phyloP scores from a whole-genome alignment of 139 green algal species.

The Nannochloris sp. region DNA sequence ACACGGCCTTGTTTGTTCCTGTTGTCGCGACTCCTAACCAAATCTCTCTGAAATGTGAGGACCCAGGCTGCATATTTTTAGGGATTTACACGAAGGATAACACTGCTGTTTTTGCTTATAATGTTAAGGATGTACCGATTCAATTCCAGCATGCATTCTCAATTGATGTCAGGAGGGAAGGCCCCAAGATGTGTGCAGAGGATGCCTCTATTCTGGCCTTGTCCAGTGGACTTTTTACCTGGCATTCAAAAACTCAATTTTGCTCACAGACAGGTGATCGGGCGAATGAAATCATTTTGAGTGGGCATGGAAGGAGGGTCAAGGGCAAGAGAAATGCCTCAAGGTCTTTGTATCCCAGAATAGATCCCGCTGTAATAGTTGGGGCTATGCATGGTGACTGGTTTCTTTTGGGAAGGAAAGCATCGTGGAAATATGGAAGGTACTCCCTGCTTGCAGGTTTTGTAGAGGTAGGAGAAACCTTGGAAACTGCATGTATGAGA shows the following conservation, averaged over 20 bases:
- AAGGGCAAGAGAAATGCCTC: not conserved
- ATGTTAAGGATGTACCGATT: not conserved
- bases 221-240: constrained; percentile 35
- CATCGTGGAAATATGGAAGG: constrained; percentile 40
- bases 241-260: constrained; percentile 33
- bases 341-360: constrained; percentile 40
- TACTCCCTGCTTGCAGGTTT: constrained; percentile 60
- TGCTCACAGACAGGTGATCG: constrained; percentile 20
- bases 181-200: constrained; percentile 23
- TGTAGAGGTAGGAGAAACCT: constrained; percentile 66
- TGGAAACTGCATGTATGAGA: constrained; percentile 64
- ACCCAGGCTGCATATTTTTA: constrained; percentile 14
- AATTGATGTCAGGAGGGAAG: constrained; percentile 31
- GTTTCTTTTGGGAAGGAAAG: constrained; percentile 63
- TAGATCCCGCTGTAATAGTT: constrained; percentile 74
- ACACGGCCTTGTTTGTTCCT: not conserved
- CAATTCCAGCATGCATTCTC: not conserved
- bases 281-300: not conserved
- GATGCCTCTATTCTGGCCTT: constrained; percentile 48
- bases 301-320: constrained; percentile 6
- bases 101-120: constrained; percentile 27
- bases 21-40: not conserved
- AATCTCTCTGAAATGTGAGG: not conserved
- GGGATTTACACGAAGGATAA: not conserved
- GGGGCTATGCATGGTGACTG: constrained; percentile 46